Conservation (phyloP, 495 filamentous ascomycete genomes). For the Penicillium lagena region DNA sequence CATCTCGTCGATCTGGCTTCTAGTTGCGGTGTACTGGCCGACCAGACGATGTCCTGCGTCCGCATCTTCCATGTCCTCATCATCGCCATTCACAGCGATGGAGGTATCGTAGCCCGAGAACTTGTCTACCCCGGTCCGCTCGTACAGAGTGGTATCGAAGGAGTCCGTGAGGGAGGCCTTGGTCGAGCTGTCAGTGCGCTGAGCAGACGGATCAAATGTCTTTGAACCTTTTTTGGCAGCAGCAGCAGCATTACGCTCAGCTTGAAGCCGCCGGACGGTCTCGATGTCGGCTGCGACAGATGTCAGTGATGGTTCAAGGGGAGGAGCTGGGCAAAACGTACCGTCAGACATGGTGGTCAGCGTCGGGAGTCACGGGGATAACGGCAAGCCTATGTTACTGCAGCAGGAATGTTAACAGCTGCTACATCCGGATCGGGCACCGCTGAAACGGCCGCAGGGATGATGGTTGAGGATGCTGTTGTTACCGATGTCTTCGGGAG, state of each 20-base stretch:
- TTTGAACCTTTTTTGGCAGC: slow-evolving; percentile 79
- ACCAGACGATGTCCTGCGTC: slow-evolving; percentile 73
- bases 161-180: slow-evolving; percentile 93
- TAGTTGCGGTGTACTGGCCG: slow-evolving; percentile 93
- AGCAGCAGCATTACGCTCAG: slow-evolving; percentile 84
- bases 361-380: slow-evolving; percentile 14
- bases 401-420: slow-evolving; percentile 18
- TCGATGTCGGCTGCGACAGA: slow-evolving; percentile 65
- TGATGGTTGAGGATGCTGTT: slow-evolving; percentile 13
- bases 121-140: slow-evolving; percentile 70
- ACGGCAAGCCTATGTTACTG: slow-evolving; percentile 24
- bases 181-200: slow-evolving; percentile 83
- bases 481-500: slow-evolving; percentile 11
- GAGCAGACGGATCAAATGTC: slow-evolving; percentile 77
- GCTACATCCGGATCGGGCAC: slow-evolving; percentile 37
- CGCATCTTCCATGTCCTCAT: slow-evolving; percentile 77
- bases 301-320: slow-evolving; percentile 19
- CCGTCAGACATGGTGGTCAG: slow-evolving; percentile 53
- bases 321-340: slow-evolving; percentile 25
- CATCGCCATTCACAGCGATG: slow-evolving; percentile 74
- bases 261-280: slow-evolving; percentile 72
- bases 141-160: slow-evolving; percentile 92
- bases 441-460: slow-evolving; percentile 25
- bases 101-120: slow-evolving; percentile 88
- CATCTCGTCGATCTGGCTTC: slow-evolving; percentile 90